A percentile compares a stretch with the other conserved stretches of the same genome.
phyloP scores from a whole-genome alignment of 1,139 yeast species.

The Diutina mesorugosa region DNA sequence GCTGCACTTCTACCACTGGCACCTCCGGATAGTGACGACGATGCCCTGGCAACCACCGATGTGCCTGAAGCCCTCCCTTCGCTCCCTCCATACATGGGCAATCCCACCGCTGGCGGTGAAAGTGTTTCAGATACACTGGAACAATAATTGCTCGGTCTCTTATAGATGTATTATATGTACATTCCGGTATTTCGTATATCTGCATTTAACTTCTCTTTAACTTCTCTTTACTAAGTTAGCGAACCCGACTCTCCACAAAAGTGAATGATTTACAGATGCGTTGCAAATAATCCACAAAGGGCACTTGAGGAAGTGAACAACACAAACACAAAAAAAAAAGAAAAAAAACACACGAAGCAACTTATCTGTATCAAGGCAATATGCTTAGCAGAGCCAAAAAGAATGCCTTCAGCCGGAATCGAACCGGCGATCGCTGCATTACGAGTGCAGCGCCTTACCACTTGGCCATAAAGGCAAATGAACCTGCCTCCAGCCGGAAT shows the following conservation, averaged over 20 bases:
- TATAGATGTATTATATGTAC: neutral
- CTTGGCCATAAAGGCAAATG: neutral
- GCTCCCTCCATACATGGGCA: neutral
- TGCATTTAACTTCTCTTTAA: too few relatives aligned
- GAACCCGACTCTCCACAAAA: too few relatives aligned
- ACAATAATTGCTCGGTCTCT: neutral
- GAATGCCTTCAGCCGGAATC: neutral
- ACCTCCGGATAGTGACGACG: neutral
- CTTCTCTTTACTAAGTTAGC: too few relatives aligned
- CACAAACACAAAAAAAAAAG: neutral
- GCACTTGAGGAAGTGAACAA: too few relatives aligned
- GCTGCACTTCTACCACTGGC: conserved; percentile 1
- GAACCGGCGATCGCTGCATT: neutral
- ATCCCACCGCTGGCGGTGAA: neutral
- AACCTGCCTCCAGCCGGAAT: neutral
- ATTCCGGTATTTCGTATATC: neutral
- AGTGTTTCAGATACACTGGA: neutral
- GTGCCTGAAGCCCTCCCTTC: neutral
- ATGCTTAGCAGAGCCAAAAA: neutral
- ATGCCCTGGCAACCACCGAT: neutral
- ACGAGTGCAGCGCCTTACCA: neutral
- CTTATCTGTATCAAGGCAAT: neutral
- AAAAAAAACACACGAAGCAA: neutral
- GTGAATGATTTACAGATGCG: too few relatives aligned
- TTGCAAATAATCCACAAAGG: neutral